These are phyloP conservation scores for Cucurbita moschata DNA, from an alignment of 306 rosid species.

Conservation along the genomic window DNA sequence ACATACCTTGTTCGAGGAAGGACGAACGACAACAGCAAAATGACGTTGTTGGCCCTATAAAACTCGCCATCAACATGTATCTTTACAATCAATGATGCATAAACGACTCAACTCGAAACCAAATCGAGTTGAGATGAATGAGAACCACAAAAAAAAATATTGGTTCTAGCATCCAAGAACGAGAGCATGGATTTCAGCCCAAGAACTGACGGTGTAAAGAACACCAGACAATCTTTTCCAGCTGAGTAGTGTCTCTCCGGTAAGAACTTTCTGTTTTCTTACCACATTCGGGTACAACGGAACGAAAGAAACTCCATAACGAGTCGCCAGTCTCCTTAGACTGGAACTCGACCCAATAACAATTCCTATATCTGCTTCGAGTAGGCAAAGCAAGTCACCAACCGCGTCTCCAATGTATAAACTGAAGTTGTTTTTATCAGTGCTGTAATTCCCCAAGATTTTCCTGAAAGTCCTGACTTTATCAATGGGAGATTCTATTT, in stretches of 20 bases:
- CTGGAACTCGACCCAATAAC: slow-evolving; percentile 85
- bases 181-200: slow-evolving; percentile 98
- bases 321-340: slow-evolving; percentile 58
- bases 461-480: slow-evolving; percentile 56
- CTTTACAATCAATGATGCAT: slow-evolving; percentile 12
- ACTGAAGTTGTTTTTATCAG: slow-evolving; percentile 43
- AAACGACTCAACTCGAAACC: background rate
- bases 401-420: slow-evolving; percentile 83
- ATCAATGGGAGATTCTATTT: slow-evolving; percentile 81
- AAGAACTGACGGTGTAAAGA: slow-evolving; percentile 74
- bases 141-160: background rate
- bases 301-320: slow-evolving; percentile 66
- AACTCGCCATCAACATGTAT: slow-evolving; percentile 7
- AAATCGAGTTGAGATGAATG: slow-evolving; percentile 12
- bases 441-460: slow-evolving; percentile 23
- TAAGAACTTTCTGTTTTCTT: slow-evolving; percentile 50
- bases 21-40: background rate
- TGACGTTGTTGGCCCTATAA: background rate
- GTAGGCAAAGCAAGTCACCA: slow-evolving; percentile 90
- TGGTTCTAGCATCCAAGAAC: slow-evolving; percentile 72
- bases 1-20: background rate
- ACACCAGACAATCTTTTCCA: slow-evolving; percentile 75
- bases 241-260: slow-evolving; percentile 34
- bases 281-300: slow-evolving; percentile 67
- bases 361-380: slow-evolving; percentile 93